Evolutionary conservation across 441 rosid species (phyloP), one percentile per base, ranked within the genome.

Genomic region (Hura crepitans): DNA sequence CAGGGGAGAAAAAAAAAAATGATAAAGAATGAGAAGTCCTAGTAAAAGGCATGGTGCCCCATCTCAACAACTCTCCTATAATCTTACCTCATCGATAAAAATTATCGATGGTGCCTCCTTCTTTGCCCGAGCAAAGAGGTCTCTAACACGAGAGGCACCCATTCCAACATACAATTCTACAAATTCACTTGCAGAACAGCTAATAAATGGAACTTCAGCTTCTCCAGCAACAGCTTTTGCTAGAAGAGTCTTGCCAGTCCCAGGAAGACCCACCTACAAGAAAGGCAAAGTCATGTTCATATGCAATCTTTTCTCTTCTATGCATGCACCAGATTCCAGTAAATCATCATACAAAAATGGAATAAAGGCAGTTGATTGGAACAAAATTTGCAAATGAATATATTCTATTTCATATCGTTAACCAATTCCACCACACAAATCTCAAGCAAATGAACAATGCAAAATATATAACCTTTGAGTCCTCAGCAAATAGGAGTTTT

Each of bases 201-300:
- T 93, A 71, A 96, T 89, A 73, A 96, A 96, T 31, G 96, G 94
- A 64, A 93, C 98, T 22, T 91, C 96, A 66, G 99, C 93, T 77
- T 96, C 99, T 74, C 99, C 96, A 47, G 99, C 97, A 49, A 94
- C 97, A 56, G 97, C 97, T 83, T 90, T 94, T 23, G 97, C 99
- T 57, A 91, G 82, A 80, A 95, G 98, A 27, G 99, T 95, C 85
- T 95, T 95, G 57, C 99, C 99, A 72, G 97, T 92, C 80, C 99
- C 99, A 62, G 97, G 99, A 81, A 91, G 98, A 79, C 99, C 98
- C 68, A 91, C 98, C 99, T 91, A 79, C 62, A 72, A 65, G n/a
- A 75, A 46, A 81, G 58, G 71, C 18, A 74, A 73, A 77, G 50
- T 59, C 60, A 66, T 27, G 35, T 31, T 43, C 56, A 75, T 35